Evolutionary conservation across 306 rosid genomes (phyloP).

Genomic region (Luffa acutangula): DNA sequence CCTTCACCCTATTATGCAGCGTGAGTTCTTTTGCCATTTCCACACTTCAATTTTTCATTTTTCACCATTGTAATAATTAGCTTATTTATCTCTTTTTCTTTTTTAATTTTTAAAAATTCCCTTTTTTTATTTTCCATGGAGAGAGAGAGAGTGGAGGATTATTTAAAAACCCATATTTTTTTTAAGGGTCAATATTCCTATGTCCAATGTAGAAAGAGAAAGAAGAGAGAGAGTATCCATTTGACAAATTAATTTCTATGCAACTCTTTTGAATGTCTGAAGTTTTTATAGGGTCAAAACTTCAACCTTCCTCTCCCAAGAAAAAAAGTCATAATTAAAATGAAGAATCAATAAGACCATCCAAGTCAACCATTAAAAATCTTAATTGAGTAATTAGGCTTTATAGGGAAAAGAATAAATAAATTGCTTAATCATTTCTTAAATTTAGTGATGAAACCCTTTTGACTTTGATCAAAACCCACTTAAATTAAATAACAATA

Average conservation of each 20-base stretch:
- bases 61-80: background rate
- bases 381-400: background rate
- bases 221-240: background rate
- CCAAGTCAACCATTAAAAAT: background rate
- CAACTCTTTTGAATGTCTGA: background rate
- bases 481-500: background rate
- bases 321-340: background rate
- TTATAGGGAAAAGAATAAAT: background rate
- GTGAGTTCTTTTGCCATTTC: slow-evolving; percentile 24
- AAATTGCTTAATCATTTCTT: background rate
- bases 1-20: slow-evolving; percentile 93
- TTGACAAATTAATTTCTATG: background rate
- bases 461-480: background rate
- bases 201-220: background rate
- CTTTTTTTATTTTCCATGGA: background rate
- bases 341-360: background rate
- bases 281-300: background rate
- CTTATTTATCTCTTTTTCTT: background rate
- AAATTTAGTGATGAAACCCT: background rate
- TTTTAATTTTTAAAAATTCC: background rate
- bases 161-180: background rate
- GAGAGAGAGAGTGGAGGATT: background rate
- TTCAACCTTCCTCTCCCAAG: background rate
- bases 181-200: background rate
- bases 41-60: background rate